phyloP scores from a whole-genome alignment of 768 basidiomycete species.

The Russula compacta region DNA sequence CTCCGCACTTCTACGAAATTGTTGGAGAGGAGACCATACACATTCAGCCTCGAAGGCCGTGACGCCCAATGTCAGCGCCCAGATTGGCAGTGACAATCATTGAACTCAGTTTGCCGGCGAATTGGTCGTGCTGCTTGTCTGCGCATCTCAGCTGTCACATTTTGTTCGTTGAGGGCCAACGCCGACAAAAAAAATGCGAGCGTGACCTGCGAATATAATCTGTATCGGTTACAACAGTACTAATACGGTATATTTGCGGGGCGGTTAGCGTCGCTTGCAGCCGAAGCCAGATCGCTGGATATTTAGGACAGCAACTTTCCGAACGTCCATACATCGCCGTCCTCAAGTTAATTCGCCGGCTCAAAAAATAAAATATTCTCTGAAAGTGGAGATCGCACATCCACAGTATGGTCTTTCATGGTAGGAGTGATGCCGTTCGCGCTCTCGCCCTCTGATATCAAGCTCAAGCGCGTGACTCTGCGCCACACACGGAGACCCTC shows the following conservation, averaged over 20 bases:
- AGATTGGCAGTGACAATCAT: conserved; percentile 16
- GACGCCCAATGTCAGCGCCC: conserved; percentile 16
- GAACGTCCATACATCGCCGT: background rate
- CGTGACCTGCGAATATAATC: conserved; percentile 2
- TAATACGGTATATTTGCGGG: conserved; percentile 3
- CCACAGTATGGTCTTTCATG: background rate
- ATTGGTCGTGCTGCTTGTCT: background rate
- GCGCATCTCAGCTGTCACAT: conserved; percentile 13
- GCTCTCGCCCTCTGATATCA: conserved; percentile 6
- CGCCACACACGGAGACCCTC: conserved; percentile 18
- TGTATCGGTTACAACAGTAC: background rate
- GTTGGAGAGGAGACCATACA: background rate
- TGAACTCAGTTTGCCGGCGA: conserved; percentile 19
- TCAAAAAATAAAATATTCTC: background rate
- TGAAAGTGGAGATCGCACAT: background rate
- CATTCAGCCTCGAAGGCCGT: background rate
- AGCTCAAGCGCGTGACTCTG: conserved; percentile 8
- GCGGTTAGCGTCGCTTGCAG: background rate
- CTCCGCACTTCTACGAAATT: background rate
- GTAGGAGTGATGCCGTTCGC: background rate
- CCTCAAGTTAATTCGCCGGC: background rate
- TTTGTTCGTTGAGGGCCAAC: background rate
- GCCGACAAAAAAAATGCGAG: conserved; percentile 6
- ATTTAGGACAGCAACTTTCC: background rate
- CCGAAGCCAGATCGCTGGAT: conserved; percentile 7